Evolutionary conservation across 495 filamentous ascomycete genomes (phyloP), one percentile per base, ranked within the genome.

Genomic region (Ramalina peruviana): DNA sequence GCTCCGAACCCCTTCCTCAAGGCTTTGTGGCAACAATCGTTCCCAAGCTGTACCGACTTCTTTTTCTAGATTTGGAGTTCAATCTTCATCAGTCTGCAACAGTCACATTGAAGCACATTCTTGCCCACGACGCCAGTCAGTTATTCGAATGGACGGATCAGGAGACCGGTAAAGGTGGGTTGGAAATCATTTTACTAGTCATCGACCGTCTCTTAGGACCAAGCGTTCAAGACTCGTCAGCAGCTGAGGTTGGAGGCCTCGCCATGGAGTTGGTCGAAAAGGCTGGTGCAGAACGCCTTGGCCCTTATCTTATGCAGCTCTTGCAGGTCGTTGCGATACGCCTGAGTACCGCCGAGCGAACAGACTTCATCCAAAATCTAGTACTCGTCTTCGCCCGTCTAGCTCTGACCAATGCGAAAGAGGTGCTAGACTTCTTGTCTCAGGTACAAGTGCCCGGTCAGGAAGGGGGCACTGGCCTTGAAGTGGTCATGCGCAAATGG

Each of bases 181-280:
- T 94, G 12, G 89, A 97, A 64, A 81, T 94, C 16, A 82, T 85
- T 21, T 74, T 98, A 39, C 72, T 86, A 47, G 90, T 98, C 56
- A 90, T 98, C 56, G 92, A 95, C 62, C 84, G 89, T n/a, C 73
- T 98, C 5, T 74, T 98, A 19, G 80, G 83, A 1, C 83, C 86
- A 0, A 64, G 74, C 2, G 80, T 96, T 26, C 84, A 88, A 46
- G 92, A 97, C 55, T 85, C 85, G 48, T 85, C 88, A 7, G 92
- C 93, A n/a, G 84, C 86, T 6, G 93, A 97, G 67, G 88, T 98
- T 23, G 92, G 92, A 51, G 86, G 89, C 25, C 75, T 98, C 44
- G 92, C 92, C 1, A 92, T 89, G 0, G 92, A 95, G 61, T 68
- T 97, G 51, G 93, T 98, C 6, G 93, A 97, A 65, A 89, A 85